Evolutionary conservation across 148 eudicot genomes (phyloP), one percentile per base, ranked within the genome.

Genomic region (Spergularia bocconei): DNA sequence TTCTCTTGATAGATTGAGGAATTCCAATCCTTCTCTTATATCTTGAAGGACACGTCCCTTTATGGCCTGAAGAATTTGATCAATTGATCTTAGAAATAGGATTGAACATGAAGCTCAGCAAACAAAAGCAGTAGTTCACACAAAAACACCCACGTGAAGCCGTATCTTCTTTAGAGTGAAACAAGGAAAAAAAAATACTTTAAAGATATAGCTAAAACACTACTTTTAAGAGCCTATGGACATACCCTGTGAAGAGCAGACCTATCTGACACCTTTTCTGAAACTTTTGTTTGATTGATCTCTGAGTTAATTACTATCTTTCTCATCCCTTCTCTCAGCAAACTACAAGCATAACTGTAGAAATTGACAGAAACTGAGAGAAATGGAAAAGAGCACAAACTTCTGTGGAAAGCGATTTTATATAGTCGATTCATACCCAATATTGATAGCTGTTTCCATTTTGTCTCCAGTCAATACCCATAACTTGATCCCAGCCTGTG

Each of bases 381-480:
- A 11, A 71, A 54, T 53, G 36, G 19, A 58, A 58, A 25, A 41
- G 36, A 7, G 0, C 16, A 66, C 59, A 21, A 13, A 23, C 11
- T 61, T 33, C 19, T 5, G 11, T 44, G 9, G 29, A 78, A 55
- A 41, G 63, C 19, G 20, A 67, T 23, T 16, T 14, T 54, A 77
- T 54, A 11, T 52, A 25, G 6, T 16, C 0, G 7, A 44, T 44
- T 9, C 79, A 73, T 84, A 90, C 89, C 93, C 91, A 41, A 90
- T 83, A 67, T 88, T 90, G 44, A 90, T 86, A 13, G 93, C 89
- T 15, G 93, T 90, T 80, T 90, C 93, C 88, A 87, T 87, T 79
- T 89, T 89, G 62, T 87, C 93, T 64, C 93, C 93, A 7, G 93
- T 89, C 71, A 89, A 72, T 68, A 89, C 91, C 93, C 93, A 89